Base-by-base conservation (phyloP, 148 eudicot genomes). In the Rhododendron ferrugineum region DNA sequence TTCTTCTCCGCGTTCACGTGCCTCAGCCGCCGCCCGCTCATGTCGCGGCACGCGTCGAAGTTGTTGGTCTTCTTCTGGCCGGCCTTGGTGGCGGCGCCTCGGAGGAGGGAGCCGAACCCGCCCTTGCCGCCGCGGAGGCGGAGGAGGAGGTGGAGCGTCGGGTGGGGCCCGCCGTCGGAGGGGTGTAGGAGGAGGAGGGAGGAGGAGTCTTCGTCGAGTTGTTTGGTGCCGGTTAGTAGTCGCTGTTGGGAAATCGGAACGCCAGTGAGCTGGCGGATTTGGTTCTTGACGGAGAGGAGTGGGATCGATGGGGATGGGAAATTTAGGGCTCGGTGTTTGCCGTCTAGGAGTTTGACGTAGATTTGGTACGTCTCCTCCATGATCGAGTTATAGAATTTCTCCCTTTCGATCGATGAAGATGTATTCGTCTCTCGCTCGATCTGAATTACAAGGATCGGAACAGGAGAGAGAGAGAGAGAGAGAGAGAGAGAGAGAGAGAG, bases 51-150 rank as follows among this genome's bases (percentile, higher is more conserved):
- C 30, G 98, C 98, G 78, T 97, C 99, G 84, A 97, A 97, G 49
- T 95, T 97, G 87, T 94, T 97, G 37, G 99, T 97, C 92, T 97
- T 97, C 89, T 95, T 95, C 87, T 95, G 99, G 11, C 99, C 98
- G 20, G 98, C 98, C 84, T 95, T 95, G 3, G 95, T 95, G 78
- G 95, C 98, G 26, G 99, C 98, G 5, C 98, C 98, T 0, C 98
- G 91, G 42, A 95, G 94, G 73, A 97, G 92, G 4, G 98, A 97
- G 0, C 99, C 98, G 83, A 97, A 97, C 70, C 99, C 99, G 1
- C 99, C 99, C 85, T 97, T 97, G n/a, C 99, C 98, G 0, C 98
- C 99, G 47, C 92, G 89, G 46, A 95, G 91, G 47, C 96, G 91
- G 85, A 90, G 60, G 81, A 82, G 85, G 87, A 94, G 93, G 77